These are phyloP conservation scores for Jasminum sambac DNA, from an alignment of 257 asterid species.

Conservation along the genomic window DNA sequence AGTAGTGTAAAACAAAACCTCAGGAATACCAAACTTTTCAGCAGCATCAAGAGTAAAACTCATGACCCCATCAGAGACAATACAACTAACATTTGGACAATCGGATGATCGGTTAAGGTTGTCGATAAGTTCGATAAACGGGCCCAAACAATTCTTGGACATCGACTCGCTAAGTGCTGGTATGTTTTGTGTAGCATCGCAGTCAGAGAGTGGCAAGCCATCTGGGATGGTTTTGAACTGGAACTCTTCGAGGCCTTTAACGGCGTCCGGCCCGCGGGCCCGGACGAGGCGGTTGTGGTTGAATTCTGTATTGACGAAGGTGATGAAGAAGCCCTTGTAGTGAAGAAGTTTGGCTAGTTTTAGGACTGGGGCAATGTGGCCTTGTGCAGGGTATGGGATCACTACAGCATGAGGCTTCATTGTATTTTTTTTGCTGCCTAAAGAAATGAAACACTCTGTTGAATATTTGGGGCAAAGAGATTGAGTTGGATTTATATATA, in stretches of 20 bases:
- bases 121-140: slow-evolving; percentile 37
- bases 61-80: slow-evolving; percentile 51
- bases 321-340: slow-evolving; percentile 42
- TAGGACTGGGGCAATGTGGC: slow-evolving; percentile 48
- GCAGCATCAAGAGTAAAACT: slow-evolving; percentile 48
- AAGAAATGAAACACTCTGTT: neutral
- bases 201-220: slow-evolving; percentile 41
- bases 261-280: slow-evolving; percentile 40
- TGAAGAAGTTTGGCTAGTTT: slow-evolving; percentile 45
- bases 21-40: slow-evolving; percentile 39
- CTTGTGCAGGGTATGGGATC: slow-evolving; percentile 55
- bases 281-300: slow-evolving; percentile 40
- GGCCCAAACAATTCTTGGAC: slow-evolving; percentile 25
- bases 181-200: slow-evolving; percentile 43
- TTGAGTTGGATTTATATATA: neutral
- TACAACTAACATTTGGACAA: slow-evolving; percentile 37
- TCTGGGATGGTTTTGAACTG: slow-evolving; percentile 49
- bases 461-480: neutral
- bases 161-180: slow-evolving; percentile 37
- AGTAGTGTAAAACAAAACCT: slow-evolving; percentile 36
- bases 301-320: slow-evolving; percentile 54
- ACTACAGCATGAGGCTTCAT: slow-evolving; percentile 48
- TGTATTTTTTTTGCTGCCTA: neutral
- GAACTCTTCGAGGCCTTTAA: slow-evolving; percentile 36
- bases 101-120: slow-evolving; percentile 30